A percentile compares a stretch with the other conserved stretches of the same genome.
These are phyloP conservation scores for Hanseniaspora hatyaiensis DNA, from an alignment of 805 yeast species.

Conservation along the genomic window DNA sequence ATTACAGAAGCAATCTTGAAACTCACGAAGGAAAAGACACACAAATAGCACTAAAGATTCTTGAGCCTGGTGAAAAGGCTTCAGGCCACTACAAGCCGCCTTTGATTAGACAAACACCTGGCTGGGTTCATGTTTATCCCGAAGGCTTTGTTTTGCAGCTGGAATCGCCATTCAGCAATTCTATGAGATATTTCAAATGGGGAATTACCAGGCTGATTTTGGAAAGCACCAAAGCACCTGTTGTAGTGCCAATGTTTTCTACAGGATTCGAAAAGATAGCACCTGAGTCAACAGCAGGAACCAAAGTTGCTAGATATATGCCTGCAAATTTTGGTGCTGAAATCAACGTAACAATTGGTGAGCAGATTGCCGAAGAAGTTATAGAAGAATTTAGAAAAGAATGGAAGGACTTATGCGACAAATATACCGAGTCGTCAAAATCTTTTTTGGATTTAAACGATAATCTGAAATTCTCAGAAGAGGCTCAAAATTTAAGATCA, in stretches of 20 bases:
- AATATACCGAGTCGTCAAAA: conserved; percentile 39
- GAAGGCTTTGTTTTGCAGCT: conserved; percentile 88
- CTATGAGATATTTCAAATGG: conserved; percentile 94
- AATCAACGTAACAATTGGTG: conserved; percentile 60
- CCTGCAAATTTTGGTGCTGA: conserved; percentile 58
- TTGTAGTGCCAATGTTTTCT: conserved; percentile 74
- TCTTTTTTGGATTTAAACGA: conserved; percentile 46
- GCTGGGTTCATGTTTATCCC: conserved; percentile 92
- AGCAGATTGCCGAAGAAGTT: conserved; percentile 47
- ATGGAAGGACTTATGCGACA: conserved; percentile 56
- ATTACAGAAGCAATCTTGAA: too few species aligned
- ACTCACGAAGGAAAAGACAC: conserved; percentile 13
- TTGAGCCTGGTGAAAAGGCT: conserved; percentile 20
- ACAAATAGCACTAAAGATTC: conserved; percentile 1
- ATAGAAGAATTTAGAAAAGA: conserved; percentile 51
- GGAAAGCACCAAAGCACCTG: conserved; percentile 74
- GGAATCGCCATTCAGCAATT: conserved; percentile 63
- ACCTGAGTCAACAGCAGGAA: conserved; percentile 56
- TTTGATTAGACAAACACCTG: conserved; percentile 48
- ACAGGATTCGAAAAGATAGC: conserved; percentile 78
- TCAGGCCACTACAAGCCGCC: conserved; percentile 38
- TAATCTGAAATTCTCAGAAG: conserved; percentile 50
- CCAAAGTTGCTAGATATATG: conserved; percentile 44
- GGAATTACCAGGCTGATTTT: conserved; percentile 76
- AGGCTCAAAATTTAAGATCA: conserved; percentile 57